Percentiles rank a stretch among this genome's conserved stretches.
Conservation (phyloP, 768 basidiomycete genomes). For the Floccularia luteovirens region DNA sequence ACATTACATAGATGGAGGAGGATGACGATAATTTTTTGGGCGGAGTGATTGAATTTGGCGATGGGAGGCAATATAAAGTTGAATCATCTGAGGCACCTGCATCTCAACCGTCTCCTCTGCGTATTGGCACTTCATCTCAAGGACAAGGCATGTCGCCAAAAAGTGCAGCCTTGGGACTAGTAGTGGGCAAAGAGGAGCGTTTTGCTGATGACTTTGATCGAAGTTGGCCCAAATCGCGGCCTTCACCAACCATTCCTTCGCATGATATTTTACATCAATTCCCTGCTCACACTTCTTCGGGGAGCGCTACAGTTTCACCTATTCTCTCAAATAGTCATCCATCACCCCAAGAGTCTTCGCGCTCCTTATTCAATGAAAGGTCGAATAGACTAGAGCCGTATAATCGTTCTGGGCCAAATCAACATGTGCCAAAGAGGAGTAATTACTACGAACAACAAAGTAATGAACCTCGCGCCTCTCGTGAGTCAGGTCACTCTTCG, state of each 20-base stretch:
- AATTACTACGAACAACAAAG: conserved; percentile 33
- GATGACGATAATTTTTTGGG: conserved; percentile 88
- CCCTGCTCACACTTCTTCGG: conserved; percentile 8
- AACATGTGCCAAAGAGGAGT: conserved; percentile 35
- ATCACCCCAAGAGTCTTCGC: conserved; percentile 51
- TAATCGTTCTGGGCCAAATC: conserved; percentile 27
- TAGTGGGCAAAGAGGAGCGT: conserved; percentile 77
- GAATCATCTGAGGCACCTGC: conserved; percentile 31
- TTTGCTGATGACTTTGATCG: conserved; percentile 95
- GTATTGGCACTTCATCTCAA: conserved; percentile 10
- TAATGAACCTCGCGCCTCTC: conserved; percentile 32
- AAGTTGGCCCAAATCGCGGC: conserved; percentile 81
- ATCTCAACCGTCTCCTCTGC: conserved; percentile 11
- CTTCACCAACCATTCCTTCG: conserved; percentile 34
- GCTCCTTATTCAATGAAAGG: conserved; percentile 92
- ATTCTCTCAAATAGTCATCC: conserved; percentile 26
- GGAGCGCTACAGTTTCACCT: conserved; percentile 21
- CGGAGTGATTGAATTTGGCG: conserved; percentile 91
- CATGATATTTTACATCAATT: conserved; percentile 29
- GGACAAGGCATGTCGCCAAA: conserved; percentile 11
- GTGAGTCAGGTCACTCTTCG: conserved; percentile 9
- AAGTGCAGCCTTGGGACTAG: conserved; percentile 20
- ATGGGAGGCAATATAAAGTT: conserved; percentile 88
- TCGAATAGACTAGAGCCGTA: conserved; percentile 88
- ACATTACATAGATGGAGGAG: conserved; percentile 64